A percentile compares a stretch with the other conserved stretches of the same genome.
These are phyloP conservation scores for Plantago rigida DNA, from an alignment of 305 asterid species.

Conservation along the genomic window DNA sequence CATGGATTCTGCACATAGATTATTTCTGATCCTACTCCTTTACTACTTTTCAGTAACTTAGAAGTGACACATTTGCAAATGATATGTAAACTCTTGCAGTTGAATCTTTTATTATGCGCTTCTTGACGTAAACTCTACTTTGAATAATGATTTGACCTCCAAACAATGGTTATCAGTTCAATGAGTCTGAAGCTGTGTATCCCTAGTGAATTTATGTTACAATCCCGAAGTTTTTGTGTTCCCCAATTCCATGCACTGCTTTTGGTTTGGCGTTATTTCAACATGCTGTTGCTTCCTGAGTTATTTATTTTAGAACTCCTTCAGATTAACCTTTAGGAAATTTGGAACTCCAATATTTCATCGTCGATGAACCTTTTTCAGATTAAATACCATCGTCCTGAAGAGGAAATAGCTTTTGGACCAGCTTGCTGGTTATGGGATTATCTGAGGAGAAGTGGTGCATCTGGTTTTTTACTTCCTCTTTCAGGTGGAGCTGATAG, in stretches of 20 bases:
- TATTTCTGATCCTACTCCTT: too few relatives aligned
- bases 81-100: too few relatives aligned
- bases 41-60: too few relatives aligned
- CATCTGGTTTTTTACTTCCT: slow-evolving; percentile 91
- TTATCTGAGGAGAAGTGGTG: slow-evolving; percentile 84
- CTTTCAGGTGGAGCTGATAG: slow-evolving; percentile 98
- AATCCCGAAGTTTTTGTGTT: neutral
- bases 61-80: too few relatives aligned
- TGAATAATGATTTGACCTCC: too few relatives aligned
- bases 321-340: neutral
- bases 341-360: slow-evolving; percentile 8
- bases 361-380: slow-evolving; percentile 25
- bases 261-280: slow-evolving; percentile 2
- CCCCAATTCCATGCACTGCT: neutral
- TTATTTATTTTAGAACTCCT: neutral
- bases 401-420: slow-evolving; percentile 89
- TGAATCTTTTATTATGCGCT: too few relatives aligned
- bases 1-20: too few relatives aligned
- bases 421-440: slow-evolving; percentile 97
- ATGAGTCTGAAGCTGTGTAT: neutral
- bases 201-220: neutral
- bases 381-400: slow-evolving; percentile 84
- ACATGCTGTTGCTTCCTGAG: slow-evolving; percentile 4
- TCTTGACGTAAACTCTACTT: too few relatives aligned
- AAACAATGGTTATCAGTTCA: too few relatives aligned